Evolutionary conservation across 225 moss, liverwort and hornwort genomes (phyloP).

Genomic region (Physcomitrellopsis africana): DNA sequence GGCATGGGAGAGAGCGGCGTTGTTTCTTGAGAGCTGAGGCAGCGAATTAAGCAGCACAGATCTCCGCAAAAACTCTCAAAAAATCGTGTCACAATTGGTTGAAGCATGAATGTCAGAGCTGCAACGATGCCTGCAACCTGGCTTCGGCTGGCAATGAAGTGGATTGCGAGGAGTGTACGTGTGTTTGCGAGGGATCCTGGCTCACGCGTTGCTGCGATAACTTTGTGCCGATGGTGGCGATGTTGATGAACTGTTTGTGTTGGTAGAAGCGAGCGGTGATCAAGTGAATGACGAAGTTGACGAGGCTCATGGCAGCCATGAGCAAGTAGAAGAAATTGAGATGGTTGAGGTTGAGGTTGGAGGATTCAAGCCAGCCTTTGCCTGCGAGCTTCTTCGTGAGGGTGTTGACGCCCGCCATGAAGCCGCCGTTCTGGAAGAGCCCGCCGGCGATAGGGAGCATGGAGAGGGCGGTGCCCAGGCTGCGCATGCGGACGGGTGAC

Average conservation of each 20-base stretch:
- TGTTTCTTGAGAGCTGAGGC: too few species aligned
- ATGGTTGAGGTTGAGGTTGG: conserved; percentile 31
- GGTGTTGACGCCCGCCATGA: conserved; percentile 47
- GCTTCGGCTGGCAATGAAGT: neutral
- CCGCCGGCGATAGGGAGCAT: conserved; percentile 65
- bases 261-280: conserved; percentile 31
- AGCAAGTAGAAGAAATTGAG: conserved; percentile 53
- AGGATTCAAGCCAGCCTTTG: conserved; percentile 46
- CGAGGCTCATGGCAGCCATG: conserved; percentile 49
- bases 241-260: conserved; percentile 44
- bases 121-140: neutral
- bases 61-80: too few species aligned
- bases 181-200: neutral
- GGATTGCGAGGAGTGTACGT: neutral
- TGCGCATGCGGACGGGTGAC: conserved; percentile 62
- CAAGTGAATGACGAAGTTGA: conserved; percentile 43
- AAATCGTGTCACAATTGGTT: too few species aligned
- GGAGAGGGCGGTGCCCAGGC: conserved; percentile 62
- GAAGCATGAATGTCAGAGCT: too few species aligned
- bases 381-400: conserved; percentile 26
- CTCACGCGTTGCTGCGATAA: conserved; percentile 1
- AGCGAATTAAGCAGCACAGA: too few species aligned
- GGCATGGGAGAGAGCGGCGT: too few species aligned
- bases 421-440: conserved; percentile 51
- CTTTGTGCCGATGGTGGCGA: conserved; percentile 24